Conservation (phyloP, 768 basidiomycete species). For the Kwoniella sp. region DNA sequence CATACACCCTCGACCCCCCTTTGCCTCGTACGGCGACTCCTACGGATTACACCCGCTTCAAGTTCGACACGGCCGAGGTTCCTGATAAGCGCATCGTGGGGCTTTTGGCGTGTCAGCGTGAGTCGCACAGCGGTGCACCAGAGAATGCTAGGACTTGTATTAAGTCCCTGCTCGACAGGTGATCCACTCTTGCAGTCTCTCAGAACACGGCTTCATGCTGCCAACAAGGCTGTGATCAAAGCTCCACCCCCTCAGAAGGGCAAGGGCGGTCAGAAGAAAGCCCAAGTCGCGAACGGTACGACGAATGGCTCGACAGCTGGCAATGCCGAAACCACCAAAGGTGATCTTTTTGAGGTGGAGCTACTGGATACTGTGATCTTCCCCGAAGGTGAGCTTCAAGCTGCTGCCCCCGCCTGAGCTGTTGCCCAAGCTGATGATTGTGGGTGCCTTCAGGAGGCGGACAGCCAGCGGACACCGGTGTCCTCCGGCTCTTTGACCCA, state of each 20-base stretch:
- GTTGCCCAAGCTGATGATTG: not conserved
- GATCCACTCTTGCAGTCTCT: conserved; percentile 36
- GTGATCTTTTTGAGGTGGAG: conserved; percentile 44
- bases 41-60: conserved; percentile 40
- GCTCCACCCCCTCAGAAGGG: conserved; percentile 37
- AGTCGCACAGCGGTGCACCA: conserved; percentile 3
- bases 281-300: conserved; percentile 2
- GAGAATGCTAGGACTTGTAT: not conserved
- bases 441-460: conserved; percentile 37
- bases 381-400: conserved; percentile 41
- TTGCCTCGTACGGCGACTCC: conserved; percentile 24
- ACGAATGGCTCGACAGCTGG: not conserved
- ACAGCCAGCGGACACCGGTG: conserved; percentile 46
- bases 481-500: conserved; percentile 19
- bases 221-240: conserved; percentile 23
- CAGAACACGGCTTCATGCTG: conserved; percentile 22
- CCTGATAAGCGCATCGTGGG: conserved; percentile 45
- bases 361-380: conserved; percentile 47
- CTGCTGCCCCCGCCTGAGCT: not conserved
- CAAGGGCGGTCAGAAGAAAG: conserved; percentile 30
- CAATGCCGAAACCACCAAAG: conserved; percentile 11
- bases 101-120: conserved; percentile 48
- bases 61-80: conserved; percentile 37
- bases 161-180: conserved; percentile 21
- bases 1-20: conserved; percentile 15